phyloP scores from a whole-genome alignment of 2,329 filamentous ascomycete species.

The Cercospora citrullina region DNA sequence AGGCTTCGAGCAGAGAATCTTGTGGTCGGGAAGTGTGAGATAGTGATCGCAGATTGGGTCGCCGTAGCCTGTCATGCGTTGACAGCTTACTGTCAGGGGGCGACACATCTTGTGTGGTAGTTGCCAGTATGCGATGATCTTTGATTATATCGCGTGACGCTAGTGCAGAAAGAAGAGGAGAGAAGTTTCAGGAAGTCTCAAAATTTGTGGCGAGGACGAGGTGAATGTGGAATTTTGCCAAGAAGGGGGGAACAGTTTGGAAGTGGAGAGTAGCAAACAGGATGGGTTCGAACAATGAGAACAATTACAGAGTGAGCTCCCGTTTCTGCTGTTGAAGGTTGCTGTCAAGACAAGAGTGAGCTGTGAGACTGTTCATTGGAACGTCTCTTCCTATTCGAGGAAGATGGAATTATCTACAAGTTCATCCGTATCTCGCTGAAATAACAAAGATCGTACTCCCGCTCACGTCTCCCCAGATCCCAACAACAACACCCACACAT shows the following conservation, averaged over 20 bases:
- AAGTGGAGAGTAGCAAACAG: not conserved
- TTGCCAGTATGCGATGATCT: not conserved
- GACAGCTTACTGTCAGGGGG: conserved; percentile 19
- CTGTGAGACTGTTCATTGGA: not conserved
- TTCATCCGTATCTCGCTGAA: not conserved
- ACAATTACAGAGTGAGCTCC: not conserved
- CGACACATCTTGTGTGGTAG: conserved; percentile 15
- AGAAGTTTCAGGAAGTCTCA: not conserved
- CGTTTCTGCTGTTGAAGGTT: not conserved
- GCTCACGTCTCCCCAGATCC: not conserved
- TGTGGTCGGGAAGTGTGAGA: conserved; percentile 13
- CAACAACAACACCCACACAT: not conserved
- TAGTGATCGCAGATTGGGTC: conserved; percentile 13
- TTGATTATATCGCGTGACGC: not conserved
- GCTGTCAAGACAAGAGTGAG: not conserved
- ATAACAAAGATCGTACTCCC: not conserved
- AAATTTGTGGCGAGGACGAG: not conserved
- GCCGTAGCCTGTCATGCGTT: conserved; percentile 1
- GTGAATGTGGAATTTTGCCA: not conserved
- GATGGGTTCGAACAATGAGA: not conserved
- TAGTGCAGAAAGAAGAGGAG: not conserved
- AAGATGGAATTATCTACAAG: not conserved
- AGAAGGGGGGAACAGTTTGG: not conserved
- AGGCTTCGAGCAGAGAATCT: conserved; percentile 20
- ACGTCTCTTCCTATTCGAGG: not conserved